These are phyloP conservation scores for Ramaria sp. DNA, from an alignment of 768 basidiomycete genomes.

Conservation along the genomic window DNA sequence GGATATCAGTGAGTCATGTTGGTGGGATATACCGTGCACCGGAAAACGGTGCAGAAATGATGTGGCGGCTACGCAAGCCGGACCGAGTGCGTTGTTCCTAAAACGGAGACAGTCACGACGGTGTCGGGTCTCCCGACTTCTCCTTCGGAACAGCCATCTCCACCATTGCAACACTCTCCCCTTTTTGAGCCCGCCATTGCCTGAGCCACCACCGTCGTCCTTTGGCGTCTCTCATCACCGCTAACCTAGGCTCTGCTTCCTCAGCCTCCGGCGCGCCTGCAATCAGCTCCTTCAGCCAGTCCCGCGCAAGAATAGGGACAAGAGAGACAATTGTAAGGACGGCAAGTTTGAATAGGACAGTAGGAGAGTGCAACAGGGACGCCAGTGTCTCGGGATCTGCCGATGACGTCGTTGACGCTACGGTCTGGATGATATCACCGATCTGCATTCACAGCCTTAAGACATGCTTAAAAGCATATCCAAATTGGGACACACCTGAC, in stretches of 20 bases:
- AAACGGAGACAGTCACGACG: background rate
- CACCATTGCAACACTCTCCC: background rate
- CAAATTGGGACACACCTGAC: constrained; percentile 41
- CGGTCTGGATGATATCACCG: constrained; percentile 78
- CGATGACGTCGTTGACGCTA: constrained; percentile 40
- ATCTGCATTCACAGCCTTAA: constrained; percentile 36
- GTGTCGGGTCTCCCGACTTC: background rate
- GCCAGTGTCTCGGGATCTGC: constrained; percentile 71
- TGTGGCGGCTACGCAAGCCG: no score
- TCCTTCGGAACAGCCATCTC: background rate
- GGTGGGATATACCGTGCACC: no score
- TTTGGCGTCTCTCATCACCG: background rate
- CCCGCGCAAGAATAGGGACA: constrained; percentile 74
- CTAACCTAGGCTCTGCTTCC: background rate
- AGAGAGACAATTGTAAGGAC: constrained; percentile 77
- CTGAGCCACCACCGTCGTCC: background rate
- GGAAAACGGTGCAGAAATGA: no score
- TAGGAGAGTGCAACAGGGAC: constrained; percentile 72
- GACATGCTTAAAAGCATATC: background rate
- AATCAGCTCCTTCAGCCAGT: constrained; percentile 50
- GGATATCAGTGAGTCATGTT: no score
- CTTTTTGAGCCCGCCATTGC: background rate
- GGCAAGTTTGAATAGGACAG: constrained; percentile 73
- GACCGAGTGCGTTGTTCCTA: no score
- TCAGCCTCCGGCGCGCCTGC: constrained; percentile 4